Evolutionary conservation across 177 flowering plant genomes (phyloP), one percentile per base, ranked within the genome.

Genomic region (Tripterygium wilfordii): DNA sequence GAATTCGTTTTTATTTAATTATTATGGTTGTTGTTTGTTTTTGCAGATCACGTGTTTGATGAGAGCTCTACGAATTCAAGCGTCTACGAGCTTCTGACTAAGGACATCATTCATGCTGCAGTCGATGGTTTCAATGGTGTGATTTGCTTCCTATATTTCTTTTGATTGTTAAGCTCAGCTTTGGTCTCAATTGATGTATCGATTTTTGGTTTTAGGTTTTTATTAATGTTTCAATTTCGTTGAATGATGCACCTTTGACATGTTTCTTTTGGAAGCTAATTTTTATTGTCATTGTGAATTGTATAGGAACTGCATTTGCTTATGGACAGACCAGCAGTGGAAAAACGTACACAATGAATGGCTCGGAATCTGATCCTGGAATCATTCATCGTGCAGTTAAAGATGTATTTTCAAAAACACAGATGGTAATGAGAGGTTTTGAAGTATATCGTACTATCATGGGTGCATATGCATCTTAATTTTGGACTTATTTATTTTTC

Each of bases 311-410:
- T 58, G 98, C 83, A 46, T 92, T 92, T 79, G 99, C 97, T 3
- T 94, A 94, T 71, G 99, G 99, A 36, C 99, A 94, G 62, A 94
- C 99, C 15, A 94, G 99, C 67, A 94, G 99, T 71, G 99, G 97
- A 23, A 94, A 94, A 64, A 94, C 97, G 15, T 89, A 68, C 57
- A 94, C 99, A 14, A 94, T 94, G 99, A 89, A 88, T 61, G 99
- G 99, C 56, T 79, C 89, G 19, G 73, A 76, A 30, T 60, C 53
- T 48, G 95, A 94, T 58, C 96, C 92, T 5, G 99, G 99, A 48
- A 75, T 94, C 13, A 83, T 89, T 60, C 89, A 68, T 29, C 70
- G 64, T 8, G 95, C 96, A 9, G 84, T 94, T 13, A 72, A 65
- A 62, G 96, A 88, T 58, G 54, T 86, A 24, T 94, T 94, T 63